These are phyloP conservation scores for Aphelidium insulamus DNA, from an alignment of 371 early-diverging fungal species.

Conservation along the genomic window DNA sequence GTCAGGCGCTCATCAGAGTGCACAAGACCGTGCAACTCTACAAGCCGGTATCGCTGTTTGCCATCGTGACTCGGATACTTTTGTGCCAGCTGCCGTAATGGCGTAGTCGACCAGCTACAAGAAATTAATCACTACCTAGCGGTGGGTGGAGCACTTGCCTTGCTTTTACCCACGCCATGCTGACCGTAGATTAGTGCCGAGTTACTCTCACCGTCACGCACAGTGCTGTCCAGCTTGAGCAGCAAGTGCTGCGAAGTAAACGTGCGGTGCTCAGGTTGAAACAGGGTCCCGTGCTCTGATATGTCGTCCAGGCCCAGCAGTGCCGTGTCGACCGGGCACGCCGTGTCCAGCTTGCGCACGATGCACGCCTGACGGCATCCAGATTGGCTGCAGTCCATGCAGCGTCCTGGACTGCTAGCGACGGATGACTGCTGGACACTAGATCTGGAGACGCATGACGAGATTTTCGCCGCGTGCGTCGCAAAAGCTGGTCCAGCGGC, in stretches of 20 bases:
- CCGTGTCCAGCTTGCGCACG: no score
- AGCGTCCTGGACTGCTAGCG: no score
- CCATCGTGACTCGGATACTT: conserved; percentile 4
- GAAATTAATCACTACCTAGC: conserved; percentile 10
- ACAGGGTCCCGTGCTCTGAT: no score
- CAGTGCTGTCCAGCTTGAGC: conserved; percentile 27
- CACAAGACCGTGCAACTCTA: conserved; percentile 53
- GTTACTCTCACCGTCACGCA: conserved; percentile 43
- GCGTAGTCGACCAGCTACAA: conserved; percentile 6
- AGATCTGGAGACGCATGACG: no score
- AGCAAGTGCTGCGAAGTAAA: conserved; percentile 13
- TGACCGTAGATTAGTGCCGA: conserved; percentile 50
- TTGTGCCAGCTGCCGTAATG: conserved; percentile 7
- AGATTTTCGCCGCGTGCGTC: no score
- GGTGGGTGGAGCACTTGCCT: conserved; percentile 5
- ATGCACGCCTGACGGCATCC: no score
- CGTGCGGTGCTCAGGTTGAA: no score
- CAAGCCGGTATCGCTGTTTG: conserved; percentile 26
- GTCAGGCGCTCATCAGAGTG: conserved; percentile 63
- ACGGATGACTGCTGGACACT: no score
- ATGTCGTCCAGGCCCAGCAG: no score
- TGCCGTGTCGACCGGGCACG: no score
- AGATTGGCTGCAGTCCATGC: no score
- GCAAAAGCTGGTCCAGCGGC: no score
- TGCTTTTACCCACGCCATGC: conserved; percentile 44